Evolutionary conservation across 257 asterid genomes (phyloP).

Genomic region (Rhazya stricta): DNA sequence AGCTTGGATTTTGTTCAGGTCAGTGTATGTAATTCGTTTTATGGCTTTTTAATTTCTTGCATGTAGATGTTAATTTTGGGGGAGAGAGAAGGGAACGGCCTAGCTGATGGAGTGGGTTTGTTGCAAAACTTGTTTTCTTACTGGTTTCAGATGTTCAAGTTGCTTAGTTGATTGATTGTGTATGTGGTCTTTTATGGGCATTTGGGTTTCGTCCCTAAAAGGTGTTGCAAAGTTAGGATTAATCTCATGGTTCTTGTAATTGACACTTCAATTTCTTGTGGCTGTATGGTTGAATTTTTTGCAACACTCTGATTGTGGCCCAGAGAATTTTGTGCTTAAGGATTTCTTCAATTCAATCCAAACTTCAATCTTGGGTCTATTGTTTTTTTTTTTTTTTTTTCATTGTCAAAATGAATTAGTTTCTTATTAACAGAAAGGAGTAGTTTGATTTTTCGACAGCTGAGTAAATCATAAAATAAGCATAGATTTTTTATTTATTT

Average conservation of each 20-base stretch:
- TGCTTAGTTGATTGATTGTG: not conserved
- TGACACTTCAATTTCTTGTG: slow-evolving; percentile 18
- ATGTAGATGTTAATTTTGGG: no score
- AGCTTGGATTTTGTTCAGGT: no score
- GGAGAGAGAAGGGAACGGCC: no score
- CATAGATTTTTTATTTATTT: not conserved
- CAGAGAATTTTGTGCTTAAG: not conserved
- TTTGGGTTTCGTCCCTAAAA: not conserved
- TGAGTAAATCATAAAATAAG: not conserved
- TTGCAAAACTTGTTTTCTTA: slow-evolving; percentile 1
- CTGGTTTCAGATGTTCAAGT: not conserved
- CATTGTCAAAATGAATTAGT: no score
- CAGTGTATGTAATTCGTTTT: no score
- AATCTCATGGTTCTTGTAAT: slow-evolving; percentile 1
- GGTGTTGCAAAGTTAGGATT: not conserved
- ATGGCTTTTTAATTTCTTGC: no score
- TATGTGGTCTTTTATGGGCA: slow-evolving; percentile 1
- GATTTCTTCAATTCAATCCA: not conserved
- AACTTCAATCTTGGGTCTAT: not conserved
- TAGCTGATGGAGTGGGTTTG: no score
- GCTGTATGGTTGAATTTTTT: slow-evolving; percentile 15
- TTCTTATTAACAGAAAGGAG: no score
- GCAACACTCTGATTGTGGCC: no score
- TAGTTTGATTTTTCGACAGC: not conserved
- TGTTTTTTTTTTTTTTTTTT: no score